These are phyloP conservation scores for Cynanchum wilfordii DNA, from an alignment of 257 asterid species.

Conservation along the genomic window DNA sequence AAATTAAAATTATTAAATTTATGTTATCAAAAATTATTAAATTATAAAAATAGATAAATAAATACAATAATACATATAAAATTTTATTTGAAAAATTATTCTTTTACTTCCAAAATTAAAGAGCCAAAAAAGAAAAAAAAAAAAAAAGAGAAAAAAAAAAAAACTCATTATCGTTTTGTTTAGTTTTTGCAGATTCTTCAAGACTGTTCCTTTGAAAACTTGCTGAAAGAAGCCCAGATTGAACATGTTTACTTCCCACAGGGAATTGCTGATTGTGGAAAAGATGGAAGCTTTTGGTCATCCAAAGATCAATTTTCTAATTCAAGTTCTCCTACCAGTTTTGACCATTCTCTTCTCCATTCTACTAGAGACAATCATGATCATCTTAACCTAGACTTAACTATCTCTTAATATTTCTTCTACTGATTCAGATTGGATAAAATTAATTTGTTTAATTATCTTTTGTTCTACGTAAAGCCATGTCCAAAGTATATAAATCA, in stretches of 20 bases:
- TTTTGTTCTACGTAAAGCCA: too few relatives aligned
- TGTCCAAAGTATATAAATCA: too few relatives aligned
- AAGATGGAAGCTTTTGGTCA: conserved; percentile 10
- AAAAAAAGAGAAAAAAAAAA: too few relatives aligned
- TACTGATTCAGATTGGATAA: not conserved
- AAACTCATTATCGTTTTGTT: too few relatives aligned
- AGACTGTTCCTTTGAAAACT: not conserved
- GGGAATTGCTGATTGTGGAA: not conserved
- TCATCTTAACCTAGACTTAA: conserved; percentile 12
- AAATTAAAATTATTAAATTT: too few relatives aligned
- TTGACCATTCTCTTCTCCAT: conserved; percentile 4
- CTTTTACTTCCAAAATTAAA: too few relatives aligned
- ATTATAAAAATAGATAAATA: too few relatives aligned
- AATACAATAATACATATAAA: too few relatives aligned
- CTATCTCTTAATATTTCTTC: conserved; percentile 6
- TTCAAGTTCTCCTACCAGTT: conserved; percentile 7
- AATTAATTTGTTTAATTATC: too few relatives aligned
- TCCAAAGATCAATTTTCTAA: conserved; percentile 8
- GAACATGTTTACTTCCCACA: conserved; percentile 3
- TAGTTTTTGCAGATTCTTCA: conserved; percentile 3
- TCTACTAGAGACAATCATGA: conserved; percentile 5
- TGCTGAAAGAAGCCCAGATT: not conserved
- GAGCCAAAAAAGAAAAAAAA: too few relatives aligned
- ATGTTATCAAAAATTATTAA: too few relatives aligned
- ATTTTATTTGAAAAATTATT: too few relatives aligned